These are phyloP conservation scores for Stephanodiscus minutulus DNA, from an alignment of 108 stramenopile species.

Conservation along the genomic window DNA sequence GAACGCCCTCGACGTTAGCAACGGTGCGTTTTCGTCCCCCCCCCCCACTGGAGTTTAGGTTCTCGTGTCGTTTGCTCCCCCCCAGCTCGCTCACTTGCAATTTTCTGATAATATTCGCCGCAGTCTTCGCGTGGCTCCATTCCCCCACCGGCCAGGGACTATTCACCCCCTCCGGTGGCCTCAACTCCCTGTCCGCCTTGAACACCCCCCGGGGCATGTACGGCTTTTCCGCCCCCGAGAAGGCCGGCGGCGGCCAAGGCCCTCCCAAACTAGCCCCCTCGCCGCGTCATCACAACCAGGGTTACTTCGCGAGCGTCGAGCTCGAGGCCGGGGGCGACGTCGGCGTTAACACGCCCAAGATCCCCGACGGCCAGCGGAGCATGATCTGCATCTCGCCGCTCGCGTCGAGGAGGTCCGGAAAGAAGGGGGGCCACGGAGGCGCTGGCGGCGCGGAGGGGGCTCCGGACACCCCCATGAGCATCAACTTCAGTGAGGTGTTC, in stretches of 20 bases:
- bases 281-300: constrained; percentile 33
- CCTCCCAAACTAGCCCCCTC: constrained; percentile 66
- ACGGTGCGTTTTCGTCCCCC: constrained; percentile 37
- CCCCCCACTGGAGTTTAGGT: too few relatives aligned
- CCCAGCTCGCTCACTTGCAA: neutral
- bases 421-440: neutral
- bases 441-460: constrained; percentile 7
- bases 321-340: constrained; percentile 42
- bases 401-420: constrained; percentile 53
- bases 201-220: constrained; percentile 75
- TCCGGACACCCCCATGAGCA: constrained; percentile 55
- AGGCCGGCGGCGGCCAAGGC: constrained; percentile 10
- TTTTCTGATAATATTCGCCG: neutral
- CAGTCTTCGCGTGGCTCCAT: constrained; percentile 79
- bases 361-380: constrained; percentile 33
- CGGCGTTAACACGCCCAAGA: constrained; percentile 29
- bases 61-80: neutral
- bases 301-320: constrained; percentile 64
- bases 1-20: constrained; percentile 57
- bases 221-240: constrained; percentile 34
- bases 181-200: constrained; percentile 50
- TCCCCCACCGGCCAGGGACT: constrained; percentile 77
- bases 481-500: constrained; percentile 80
- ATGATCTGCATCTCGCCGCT: constrained; percentile 89
- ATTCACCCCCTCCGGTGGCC: constrained; percentile 77